Conservation (phyloP, 495 filamentous ascomycete species). For the Halenospora varia region DNA sequence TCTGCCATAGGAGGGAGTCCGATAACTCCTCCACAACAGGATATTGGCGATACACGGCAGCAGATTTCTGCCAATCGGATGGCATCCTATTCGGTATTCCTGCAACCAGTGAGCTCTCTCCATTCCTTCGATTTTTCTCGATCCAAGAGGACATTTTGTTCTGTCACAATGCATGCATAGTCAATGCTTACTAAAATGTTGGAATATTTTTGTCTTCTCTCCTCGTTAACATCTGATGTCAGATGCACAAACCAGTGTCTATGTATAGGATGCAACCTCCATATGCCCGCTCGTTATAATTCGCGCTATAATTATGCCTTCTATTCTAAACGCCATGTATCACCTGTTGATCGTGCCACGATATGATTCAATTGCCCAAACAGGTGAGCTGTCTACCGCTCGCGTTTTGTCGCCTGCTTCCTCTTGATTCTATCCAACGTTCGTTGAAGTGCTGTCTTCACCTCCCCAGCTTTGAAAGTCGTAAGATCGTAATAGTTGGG, state of each 20-base stretch:
- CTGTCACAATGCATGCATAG: background rate
- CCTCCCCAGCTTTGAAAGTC: slow-evolving; percentile 78
- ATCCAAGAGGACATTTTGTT: background rate
- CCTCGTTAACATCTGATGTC: no score
- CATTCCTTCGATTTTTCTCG: background rate
- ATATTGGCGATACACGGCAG: background rate
- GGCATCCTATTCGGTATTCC: background rate
- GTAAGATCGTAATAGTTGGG: slow-evolving; percentile 87
- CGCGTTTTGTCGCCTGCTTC: slow-evolving; percentile 25
- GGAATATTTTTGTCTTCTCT: background rate
- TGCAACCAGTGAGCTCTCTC: background rate
- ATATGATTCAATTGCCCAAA: background rate
- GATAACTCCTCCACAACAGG: background rate
- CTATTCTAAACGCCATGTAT: no score
- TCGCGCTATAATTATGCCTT: background rate
- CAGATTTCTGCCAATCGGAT: background rate
- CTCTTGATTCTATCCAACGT: slow-evolving; percentile 72
- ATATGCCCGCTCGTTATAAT: no score
- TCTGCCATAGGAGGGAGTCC: background rate
- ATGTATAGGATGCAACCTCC: no score
- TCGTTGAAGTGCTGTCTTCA: slow-evolving; percentile 70
- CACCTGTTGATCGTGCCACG: no score
- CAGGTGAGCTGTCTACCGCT: slow-evolving; percentile 6
- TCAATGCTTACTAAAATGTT: background rate
- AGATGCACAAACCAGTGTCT: no score